Evolutionary conservation across 176 grass and related monocot species (phyloP), one percentile per base, ranked within the genome.

Genomic region (Lolium perenne): DNA sequence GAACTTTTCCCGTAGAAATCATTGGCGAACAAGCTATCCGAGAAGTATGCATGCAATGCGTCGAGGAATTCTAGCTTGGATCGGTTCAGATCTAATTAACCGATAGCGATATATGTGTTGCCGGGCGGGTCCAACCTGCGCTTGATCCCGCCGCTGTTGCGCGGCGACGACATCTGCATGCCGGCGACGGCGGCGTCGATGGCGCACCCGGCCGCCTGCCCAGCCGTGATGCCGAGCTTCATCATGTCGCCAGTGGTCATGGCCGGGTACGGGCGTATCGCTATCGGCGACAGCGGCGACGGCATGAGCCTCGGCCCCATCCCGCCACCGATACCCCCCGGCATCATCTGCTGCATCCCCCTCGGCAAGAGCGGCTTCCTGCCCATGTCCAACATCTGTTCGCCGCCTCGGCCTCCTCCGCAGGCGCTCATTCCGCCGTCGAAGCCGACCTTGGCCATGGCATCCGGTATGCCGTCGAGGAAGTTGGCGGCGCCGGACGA

Each of bases 131-230:
- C 70, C 26, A 69, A 96, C 94, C 94, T 96, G 83, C 94, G 83
- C 78, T 96, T 96, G 88, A 96, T 93, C 64, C 87, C 90, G 38
- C 90, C 62, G 51, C 70, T 17, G 72, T 76, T 76, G 47, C 82
- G 82, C 16, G 90, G 92, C 20, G 92, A 90, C 14, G 90, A 90
- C 94, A 99, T 97, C 92, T 93, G 90, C 89, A 87, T 90, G 74
- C 90, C 85, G 12, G 54, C 84, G 43, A 78, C 64, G 7, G 89
- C 89, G 70, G 79, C 86, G 51, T 94, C 94, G 25, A 86, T 90
- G 48, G 86, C 74, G 18, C 84, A 86, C 38, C 71, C 78, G 54
- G 90, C 89, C 49, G 62, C 64, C 75, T 70, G 90, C 8, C 89
- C 90, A 6, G 87, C 35, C 82, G 91, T 81, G 85, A 88, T 81